phyloP scores from a whole-genome alignment of 352 stramenopile genomes.

The Hyaloperonospora arabidopsidis region DNA sequence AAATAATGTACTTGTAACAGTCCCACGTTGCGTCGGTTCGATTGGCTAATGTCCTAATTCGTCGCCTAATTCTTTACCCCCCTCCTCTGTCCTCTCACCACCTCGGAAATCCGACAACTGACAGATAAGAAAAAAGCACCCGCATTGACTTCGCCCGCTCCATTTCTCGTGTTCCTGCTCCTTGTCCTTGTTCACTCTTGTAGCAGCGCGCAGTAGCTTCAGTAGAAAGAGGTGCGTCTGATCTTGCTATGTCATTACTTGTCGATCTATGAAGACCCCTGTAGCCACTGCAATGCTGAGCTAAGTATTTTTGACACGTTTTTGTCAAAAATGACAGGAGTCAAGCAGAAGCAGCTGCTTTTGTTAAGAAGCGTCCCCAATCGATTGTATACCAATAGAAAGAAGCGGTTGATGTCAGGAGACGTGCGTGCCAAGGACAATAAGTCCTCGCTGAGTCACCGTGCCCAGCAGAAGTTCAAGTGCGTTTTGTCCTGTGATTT shows the following conservation, averaged over 20 bases:
- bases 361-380: conserved; percentile 7
- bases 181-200: background rate
- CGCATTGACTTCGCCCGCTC: background rate
- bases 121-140: conserved; percentile 18
- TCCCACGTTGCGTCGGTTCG: background rate
- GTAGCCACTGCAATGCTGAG: conserved; percentile 1
- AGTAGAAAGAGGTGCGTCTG: conserved; percentile 16
- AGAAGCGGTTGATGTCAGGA: conserved; percentile 44
- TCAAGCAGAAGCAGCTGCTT: background rate
- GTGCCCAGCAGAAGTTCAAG: conserved; percentile 85
- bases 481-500: conserved; percentile 23
- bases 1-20: background rate
- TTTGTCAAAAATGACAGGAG: conserved; percentile 12
- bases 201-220: background rate
- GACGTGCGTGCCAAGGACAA: conserved; percentile 68
- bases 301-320: conserved; percentile 10
- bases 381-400: conserved; percentile 6
- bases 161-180: conserved; percentile 9
- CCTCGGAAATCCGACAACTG: conserved; percentile 2
- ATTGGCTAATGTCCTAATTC: conserved; percentile 1
- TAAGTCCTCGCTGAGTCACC: conserved; percentile 81
- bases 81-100: background rate
- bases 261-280: background rate
- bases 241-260: background rate
- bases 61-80: background rate